Conservation (phyloP, 1,284 basidiomycete species). For the Sphaerobolus stellatus region DNA sequence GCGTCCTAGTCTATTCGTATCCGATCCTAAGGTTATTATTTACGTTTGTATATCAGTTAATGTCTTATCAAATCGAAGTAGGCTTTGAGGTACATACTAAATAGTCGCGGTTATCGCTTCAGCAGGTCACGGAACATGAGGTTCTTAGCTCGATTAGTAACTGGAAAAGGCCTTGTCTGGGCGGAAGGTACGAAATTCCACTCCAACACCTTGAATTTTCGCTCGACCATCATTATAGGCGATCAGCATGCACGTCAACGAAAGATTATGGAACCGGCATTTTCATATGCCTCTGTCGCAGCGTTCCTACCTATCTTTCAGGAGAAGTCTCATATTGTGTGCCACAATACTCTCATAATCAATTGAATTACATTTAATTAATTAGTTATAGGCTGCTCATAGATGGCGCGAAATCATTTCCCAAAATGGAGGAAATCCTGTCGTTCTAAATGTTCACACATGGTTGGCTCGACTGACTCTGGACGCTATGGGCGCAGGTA, state of each 20-base stretch:
- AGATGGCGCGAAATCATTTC: no score
- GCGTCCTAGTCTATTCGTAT: slow-evolving; percentile 44
- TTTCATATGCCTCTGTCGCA: slow-evolving; percentile 20
- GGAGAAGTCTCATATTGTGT: slow-evolving; percentile 14
- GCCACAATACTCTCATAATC: no score
- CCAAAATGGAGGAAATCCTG: slow-evolving; percentile 26
- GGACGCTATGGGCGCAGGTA: slow-evolving; percentile 29
- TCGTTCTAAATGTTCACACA: slow-evolving; percentile 41
- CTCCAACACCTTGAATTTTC: neutral
- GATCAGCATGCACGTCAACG: slow-evolving; percentile 32
- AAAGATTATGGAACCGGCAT: slow-evolving; percentile 32
- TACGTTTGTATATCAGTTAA: no score
- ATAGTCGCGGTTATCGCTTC: slow-evolving; percentile 18
- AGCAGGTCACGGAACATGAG: slow-evolving; percentile 10
- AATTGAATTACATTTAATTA: no score
- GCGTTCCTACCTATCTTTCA: slow-evolving; percentile 22
- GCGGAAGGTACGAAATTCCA: neutral
- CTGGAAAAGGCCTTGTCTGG: neutral
- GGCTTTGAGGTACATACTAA: slow-evolving; percentile 15
- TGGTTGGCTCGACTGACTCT: slow-evolving; percentile 32
- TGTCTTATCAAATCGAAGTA: no score
- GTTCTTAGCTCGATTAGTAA: neutral
- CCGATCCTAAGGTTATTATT: slow-evolving; percentile 35
- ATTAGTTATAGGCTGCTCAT: no score
- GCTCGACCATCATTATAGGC: slow-evolving; percentile 14